Base-by-base conservation (phyloP, 192 early-diverging fungal species). In the Gaertneriomyces semiglobifer region DNA sequence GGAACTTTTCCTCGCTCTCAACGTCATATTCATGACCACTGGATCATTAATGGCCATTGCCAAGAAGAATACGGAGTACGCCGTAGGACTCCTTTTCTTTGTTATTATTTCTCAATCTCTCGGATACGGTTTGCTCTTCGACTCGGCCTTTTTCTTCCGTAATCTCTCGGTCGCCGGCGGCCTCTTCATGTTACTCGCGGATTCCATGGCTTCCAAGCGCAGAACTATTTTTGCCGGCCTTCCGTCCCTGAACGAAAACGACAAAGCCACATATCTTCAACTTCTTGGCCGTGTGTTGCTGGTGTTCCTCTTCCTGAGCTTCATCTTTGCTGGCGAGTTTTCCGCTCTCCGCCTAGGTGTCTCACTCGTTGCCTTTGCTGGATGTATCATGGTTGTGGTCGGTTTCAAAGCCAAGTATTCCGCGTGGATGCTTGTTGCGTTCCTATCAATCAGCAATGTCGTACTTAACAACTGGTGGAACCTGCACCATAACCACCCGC, bases 371-470 rank as follows among this genome's bases (percentile, higher is more conserved):
- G 90, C 89, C 19, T 76, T 93, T 33, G 74, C 86, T 38, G 93
- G 93, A 48, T 95, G 93, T 73, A 69, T 95, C 47, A 92, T 96
- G 92, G 92, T 98, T 25, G 93, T 91, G 3, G 86, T 98, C 41
- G 96, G 96, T 0, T 98, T 98, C 83, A 98, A 98, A 78, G 94
- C 96, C 44, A 95, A 93, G 81, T 93, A 86, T 84, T 93, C 93
- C 16, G 95, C 96, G 20, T 92, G 92, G 78, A 91, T 98, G 56
- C 71, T 98, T 46, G 90, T 98, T 47, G 74, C 92, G 33, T 88
- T 98, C 66, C 69, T 98, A 58, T 90, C 88, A 39, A 80, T 98
- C 59, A 89, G 88, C 72, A 98, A 98, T 74, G 82, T 98, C 46
- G 70, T 92, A 10, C 84, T 98, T 56, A 98, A 98, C 79, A 97